phyloP scores from a whole-genome alignment of 257 asterid genomes.

The Solanum pimpinellifolium region DNA sequence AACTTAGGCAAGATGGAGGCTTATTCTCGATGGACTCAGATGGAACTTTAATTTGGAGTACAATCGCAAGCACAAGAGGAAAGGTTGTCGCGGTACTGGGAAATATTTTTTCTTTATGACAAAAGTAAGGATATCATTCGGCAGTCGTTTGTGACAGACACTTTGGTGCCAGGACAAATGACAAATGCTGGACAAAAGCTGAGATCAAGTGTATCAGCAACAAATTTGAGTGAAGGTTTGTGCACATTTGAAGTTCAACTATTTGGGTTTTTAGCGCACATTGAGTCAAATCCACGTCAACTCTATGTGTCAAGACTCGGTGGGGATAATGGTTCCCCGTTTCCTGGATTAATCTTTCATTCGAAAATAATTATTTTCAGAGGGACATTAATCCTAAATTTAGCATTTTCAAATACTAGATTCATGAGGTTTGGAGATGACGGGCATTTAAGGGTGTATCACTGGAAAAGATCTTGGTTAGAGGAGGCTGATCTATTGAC shows the following conservation, averaged over 20 bases:
- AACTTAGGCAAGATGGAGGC: neutral
- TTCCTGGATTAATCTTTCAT: no score
- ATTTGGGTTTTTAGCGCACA: neutral
- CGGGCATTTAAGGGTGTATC: conserved; percentile 3
- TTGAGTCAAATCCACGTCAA: neutral
- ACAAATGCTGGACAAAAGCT: neutral
- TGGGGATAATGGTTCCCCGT: no score
- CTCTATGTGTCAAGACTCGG: neutral
- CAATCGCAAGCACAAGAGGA: neutral
- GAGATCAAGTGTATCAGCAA: neutral
- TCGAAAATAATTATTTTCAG: no score
- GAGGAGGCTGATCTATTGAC: neutral
- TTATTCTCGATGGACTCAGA: neutral
- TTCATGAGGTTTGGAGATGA: neutral
- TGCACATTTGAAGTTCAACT: neutral
- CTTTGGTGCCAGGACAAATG: neutral
- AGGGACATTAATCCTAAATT: no score
- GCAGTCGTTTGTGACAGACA: neutral
- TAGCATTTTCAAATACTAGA: no score
- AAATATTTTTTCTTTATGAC: neutral
- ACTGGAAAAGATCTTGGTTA: neutral
- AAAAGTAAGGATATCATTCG: neutral
- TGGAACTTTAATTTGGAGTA: neutral
- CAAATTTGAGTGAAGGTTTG: neutral
- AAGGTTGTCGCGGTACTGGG: neutral